Percentiles rank a stretch among this genome's conserved stretches.
Conservation (phyloP, 2,329 filamentous ascomycete genomes). For the Aureobasidium sp. region DNA sequence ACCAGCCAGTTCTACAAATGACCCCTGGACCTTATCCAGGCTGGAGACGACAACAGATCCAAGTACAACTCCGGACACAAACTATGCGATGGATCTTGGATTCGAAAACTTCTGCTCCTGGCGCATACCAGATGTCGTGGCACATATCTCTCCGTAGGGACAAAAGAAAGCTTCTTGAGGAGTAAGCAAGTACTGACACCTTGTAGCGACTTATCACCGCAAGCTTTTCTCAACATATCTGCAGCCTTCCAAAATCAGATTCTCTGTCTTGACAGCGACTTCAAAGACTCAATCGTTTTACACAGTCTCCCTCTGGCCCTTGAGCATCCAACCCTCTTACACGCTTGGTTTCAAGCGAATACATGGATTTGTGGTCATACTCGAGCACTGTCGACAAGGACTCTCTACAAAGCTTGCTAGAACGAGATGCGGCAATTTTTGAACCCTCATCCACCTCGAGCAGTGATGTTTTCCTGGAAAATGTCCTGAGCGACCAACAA, state of each 20-base stretch:
- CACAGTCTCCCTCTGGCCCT: constrained; percentile 15
- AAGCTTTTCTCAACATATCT: constrained; percentile 12
- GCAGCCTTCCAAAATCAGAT: constrained; percentile 16
- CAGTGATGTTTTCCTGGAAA: too few relatives aligned
- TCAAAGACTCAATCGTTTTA: constrained; percentile 15
- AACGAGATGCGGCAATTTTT: not conserved
- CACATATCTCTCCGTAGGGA: not conserved
- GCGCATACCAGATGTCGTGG: constrained; percentile 1
- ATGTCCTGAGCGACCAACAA: too few relatives aligned
- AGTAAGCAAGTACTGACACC: not conserved
- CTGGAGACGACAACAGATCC: not conserved
- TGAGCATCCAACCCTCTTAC: constrained; percentile 15
- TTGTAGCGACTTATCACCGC: constrained; percentile 13
- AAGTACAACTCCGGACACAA: too few relatives aligned
- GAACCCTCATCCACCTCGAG: too few relatives aligned
- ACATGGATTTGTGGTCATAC: too few relatives aligned
- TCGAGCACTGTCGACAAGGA: too few relatives aligned
- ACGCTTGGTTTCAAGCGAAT: constrained; percentile 16
- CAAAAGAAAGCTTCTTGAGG: not conserved
- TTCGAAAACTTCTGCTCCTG: not conserved
- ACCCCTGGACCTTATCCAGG: not conserved
- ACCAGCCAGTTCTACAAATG: not conserved
- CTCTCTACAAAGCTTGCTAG: not conserved
- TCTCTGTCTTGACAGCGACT: constrained; percentile 14
- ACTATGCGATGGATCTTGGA: not conserved